These are phyloP conservation scores for Dothideomycetidae sp. DNA, from an alignment of 2,329 filamentous ascomycete species.

Conservation along the genomic window DNA sequence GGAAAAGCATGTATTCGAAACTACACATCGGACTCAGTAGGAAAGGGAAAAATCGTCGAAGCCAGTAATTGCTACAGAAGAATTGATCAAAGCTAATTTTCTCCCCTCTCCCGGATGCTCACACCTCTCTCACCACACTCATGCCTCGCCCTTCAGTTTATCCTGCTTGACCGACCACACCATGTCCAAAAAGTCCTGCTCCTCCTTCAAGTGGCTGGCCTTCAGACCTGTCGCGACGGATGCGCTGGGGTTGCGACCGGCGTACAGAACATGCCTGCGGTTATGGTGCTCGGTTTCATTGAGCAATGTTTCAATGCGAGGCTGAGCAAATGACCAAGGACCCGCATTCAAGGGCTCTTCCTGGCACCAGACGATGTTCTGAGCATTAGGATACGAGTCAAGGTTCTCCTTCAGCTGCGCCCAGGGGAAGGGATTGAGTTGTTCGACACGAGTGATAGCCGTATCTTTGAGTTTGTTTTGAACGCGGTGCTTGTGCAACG, in stretches of 20 bases:
- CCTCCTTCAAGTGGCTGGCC: conserved; percentile 77
- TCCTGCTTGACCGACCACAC: conserved; percentile 51
- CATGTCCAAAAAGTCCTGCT: conserved; percentile 62
- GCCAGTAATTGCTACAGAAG: not conserved
- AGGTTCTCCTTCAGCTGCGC: conserved; percentile 92
- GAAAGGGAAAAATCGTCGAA: not conserved
- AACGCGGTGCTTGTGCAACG: conserved; percentile 80
- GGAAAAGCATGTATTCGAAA: too few species aligned
- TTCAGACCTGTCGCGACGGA: conserved; percentile 91
- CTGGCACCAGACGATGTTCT: conserved; percentile 94
- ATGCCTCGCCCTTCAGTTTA: conserved; percentile 46
- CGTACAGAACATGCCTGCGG: conserved; percentile 93
- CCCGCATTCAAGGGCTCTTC: conserved; percentile 97
- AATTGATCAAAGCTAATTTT: not conserved
- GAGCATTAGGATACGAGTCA: conserved; percentile 90
- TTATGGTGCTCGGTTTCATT: conserved; percentile 89
- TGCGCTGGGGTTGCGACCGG: conserved; percentile 82
- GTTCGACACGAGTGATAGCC: conserved; percentile 89
- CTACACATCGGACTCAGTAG: too few species aligned
- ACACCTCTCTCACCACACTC: not conserved
- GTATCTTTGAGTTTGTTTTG: conserved; percentile 78
- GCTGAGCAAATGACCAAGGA: conserved; percentile 94
- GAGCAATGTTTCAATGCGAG: conserved; percentile 87
- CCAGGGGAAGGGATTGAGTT: conserved; percentile 98
- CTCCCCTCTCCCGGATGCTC: not conserved